Evolutionary conservation across 1,284 basidiomycete genomes (phyloP).

Genomic region (Ceratobasidium sp.): DNA sequence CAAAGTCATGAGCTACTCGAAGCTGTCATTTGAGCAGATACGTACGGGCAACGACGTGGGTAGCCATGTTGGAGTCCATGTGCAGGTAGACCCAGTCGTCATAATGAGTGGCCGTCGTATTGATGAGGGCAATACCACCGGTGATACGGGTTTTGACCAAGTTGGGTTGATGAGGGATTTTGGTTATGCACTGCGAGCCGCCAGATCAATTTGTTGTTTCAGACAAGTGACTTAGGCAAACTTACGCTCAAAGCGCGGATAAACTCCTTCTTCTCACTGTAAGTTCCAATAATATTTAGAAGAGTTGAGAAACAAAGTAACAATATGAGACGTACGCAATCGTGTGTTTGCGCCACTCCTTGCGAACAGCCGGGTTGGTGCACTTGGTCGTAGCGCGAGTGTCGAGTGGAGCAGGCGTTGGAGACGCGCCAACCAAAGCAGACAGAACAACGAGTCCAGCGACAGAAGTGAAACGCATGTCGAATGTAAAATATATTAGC

Average conservation of each 20-base stretch:
- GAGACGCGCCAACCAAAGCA: neutral
- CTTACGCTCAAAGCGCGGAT: slow-evolving; percentile 35
- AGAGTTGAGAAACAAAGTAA: neutral
- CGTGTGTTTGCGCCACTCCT: slow-evolving; percentile 37
- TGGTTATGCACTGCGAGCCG: slow-evolving; percentile 30
- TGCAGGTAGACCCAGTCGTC: slow-evolving; percentile 38
- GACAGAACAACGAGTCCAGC: slow-evolving; percentile 6
- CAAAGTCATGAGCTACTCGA: neutral
- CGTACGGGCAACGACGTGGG: slow-evolving; percentile 34
- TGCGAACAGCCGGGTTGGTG: slow-evolving; percentile 31
- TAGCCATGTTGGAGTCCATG: slow-evolving; percentile 34
- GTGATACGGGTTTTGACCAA: slow-evolving; percentile 31
- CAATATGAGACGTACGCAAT: slow-evolving; percentile 19
- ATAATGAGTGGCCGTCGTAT: slow-evolving; percentile 19
- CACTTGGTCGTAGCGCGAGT: slow-evolving; percentile 12
- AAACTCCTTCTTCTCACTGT: slow-evolving; percentile 41
- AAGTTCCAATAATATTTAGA: neutral
- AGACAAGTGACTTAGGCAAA: neutral
- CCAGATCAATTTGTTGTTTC: neutral
- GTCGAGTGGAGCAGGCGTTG: slow-evolving; percentile 6
- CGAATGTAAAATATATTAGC: slow-evolving; percentile 9
- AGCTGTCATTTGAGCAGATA: neutral
- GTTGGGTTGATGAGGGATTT: slow-evolving; percentile 18
- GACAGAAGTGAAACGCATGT: slow-evolving; percentile 24
- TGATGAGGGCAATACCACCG: slow-evolving; percentile 16